Base-by-base conservation (phyloP, 2,329 filamentous ascomycete genomes). In the Beauveria sp. region DNA sequence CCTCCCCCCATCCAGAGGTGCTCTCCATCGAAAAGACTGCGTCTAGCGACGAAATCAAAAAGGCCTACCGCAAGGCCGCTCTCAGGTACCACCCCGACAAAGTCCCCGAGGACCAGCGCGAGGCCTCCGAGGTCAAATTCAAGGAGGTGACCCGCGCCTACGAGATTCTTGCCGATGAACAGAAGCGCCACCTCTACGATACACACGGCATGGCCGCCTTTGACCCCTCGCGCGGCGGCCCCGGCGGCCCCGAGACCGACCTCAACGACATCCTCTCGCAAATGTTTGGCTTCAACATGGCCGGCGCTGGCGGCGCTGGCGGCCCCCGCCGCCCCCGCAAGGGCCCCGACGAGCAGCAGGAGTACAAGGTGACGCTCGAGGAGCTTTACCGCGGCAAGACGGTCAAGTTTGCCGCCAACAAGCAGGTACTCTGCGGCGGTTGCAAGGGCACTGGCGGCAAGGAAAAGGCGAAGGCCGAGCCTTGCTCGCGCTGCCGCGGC, bases 341-440 rank as follows among this genome's bases (percentile, higher is more conserved):
- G 69, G 92, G 93, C 51, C 86, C 84, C 59, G 88, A 93, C 67
- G 93, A 97, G 74, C 88, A 96, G 73, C 91, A 96, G 70, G 85
- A 91, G 69, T 98, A 99, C 77, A 88, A 92, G 73, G 90, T 98
- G 62, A 89, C 87, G 2, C 78, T 99, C 63, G 95, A 98, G 74
- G 95, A 99, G 75, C 82, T 99, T 38, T 99, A 98, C 83, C 97
- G 96, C 78, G 95, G 95, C 70, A 97, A 98, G 82, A 97, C 95
- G 1, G 95, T 96, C 71, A 95, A 96, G 77, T 97, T 99, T 74
- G 88, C 91, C 9, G 95, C 90, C 71, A 96, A 93, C 70, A 98
- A 98, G 80, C 93, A 96, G 71, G 84, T 97, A 64, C 81, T 96
- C 64, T 99, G 95, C 77, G 83, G 83, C 63, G 83, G 87, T 69